Percentiles rank a stretch among this genome's conserved stretches.
Evolutionary conservation across 371 early-diverging fungal species (phyloP).

Genomic region (Mortierella sp.): DNA sequence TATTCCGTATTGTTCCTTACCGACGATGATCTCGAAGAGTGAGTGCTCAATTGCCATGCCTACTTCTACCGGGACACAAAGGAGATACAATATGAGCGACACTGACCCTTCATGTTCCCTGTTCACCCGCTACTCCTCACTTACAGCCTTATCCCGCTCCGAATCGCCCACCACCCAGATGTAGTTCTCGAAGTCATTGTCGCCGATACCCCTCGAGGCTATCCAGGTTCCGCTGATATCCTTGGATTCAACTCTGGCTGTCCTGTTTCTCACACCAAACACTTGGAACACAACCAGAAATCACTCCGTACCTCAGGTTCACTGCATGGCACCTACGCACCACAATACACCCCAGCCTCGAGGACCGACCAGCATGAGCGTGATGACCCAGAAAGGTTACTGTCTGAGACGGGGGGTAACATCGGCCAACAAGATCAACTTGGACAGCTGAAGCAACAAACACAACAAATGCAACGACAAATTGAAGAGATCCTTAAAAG

Average conservation of each 20-base stretch:
- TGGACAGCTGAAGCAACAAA: too few relatives aligned
- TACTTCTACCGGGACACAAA: neutral
- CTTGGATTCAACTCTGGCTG: neutral
- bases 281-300: too few relatives aligned
- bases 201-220: neutral
- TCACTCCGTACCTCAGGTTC: too few relatives aligned
- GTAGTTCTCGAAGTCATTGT: constrained; percentile 3
- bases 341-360: too few relatives aligned
- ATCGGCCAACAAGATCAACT: too few relatives aligned
- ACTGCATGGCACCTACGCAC: too few relatives aligned
- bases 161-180: constrained; percentile 2
- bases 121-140: neutral
- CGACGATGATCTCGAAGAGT: neutral
- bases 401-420: too few relatives aligned
- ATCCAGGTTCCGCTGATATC: neutral
- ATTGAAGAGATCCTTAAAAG: too few relatives aligned
- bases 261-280: neutral
- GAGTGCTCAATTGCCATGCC: neutral
- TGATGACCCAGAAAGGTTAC: too few relatives aligned
- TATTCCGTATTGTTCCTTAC: neutral
- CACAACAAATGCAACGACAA: too few relatives aligned
- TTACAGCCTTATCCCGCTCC: constrained; percentile 6
- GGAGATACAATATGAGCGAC: neutral
- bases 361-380: too few relatives aligned
- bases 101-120: neutral